These are phyloP conservation scores for Fusarium lateritium DNA, from an alignment of 2,329 filamentous ascomycete species.

Conservation along the genomic window DNA sequence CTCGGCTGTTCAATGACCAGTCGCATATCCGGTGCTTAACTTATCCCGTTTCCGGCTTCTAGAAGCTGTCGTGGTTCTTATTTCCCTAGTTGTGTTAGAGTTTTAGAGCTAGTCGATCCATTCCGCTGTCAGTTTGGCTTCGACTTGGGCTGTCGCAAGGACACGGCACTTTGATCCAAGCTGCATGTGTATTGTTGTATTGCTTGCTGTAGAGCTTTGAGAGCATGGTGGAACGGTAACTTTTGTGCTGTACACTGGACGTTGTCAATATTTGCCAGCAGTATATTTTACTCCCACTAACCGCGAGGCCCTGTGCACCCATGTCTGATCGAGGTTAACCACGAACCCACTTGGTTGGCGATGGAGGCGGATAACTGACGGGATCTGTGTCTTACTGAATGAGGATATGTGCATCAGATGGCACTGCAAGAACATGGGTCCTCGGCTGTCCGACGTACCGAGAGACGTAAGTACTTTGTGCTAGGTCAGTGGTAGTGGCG, in stretches of 20 bases:
- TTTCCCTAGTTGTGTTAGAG: background rate
- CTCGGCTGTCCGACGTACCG: background rate
- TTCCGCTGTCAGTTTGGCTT: background rate
- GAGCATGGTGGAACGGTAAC: background rate
- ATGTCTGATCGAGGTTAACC: background rate
- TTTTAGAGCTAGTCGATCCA: background rate
- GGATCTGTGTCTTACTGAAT: slow-evolving; percentile 28
- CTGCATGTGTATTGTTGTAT: background rate
- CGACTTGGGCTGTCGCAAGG: background rate
- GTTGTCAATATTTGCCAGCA: background rate
- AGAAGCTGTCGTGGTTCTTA: background rate
- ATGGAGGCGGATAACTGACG: slow-evolving; percentile 9
- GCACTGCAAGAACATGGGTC: slow-evolving; percentile 20
- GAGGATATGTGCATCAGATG: slow-evolving; percentile 11
- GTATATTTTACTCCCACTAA: slow-evolving; percentile 1
- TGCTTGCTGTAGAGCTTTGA: background rate
- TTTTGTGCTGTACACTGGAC: background rate
- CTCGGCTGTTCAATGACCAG: background rate
- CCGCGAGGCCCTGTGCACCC: background rate
- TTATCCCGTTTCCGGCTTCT: background rate
- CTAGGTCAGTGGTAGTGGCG: background rate
- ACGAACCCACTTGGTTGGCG: slow-evolving; percentile 12
- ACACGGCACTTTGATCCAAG: background rate
- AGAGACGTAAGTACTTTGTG: background rate
- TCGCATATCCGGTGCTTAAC: background rate